Conservation (phyloP, 129 eudicot species). For the Oenanthe sinensis region DNA sequence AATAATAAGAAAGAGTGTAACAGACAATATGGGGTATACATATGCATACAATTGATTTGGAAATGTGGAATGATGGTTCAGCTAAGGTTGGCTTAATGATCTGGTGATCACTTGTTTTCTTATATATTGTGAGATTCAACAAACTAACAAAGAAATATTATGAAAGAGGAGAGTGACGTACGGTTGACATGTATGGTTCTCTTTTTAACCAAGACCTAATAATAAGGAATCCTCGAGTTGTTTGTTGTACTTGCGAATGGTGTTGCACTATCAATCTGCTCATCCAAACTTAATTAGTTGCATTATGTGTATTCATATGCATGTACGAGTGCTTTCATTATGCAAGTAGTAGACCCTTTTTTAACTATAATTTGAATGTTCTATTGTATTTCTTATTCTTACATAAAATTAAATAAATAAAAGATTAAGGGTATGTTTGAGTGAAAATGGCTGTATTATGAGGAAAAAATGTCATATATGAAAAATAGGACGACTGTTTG, state of each 20-base stretch:
- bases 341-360: too few relatives aligned
- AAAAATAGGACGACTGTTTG: too few relatives aligned
- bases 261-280: neutral
- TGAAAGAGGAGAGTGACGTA: neutral
- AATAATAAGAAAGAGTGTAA: neutral
- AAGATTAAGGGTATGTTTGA: too few relatives aligned
- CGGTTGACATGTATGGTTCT: neutral
- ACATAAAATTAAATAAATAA: too few relatives aligned
- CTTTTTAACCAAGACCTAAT: neutral
- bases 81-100: neutral
- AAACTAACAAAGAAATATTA: neutral
- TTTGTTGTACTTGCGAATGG: neutral
- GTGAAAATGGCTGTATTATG: too few relatives aligned
- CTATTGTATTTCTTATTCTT: too few relatives aligned
- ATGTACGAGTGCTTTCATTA: too few relatives aligned
- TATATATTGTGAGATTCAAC: neutral
- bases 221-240: constrained; percentile 18
- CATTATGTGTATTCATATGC: neutral
- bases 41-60: neutral
- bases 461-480: too few relatives aligned
- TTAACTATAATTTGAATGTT: too few relatives aligned
- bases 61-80: too few relatives aligned
- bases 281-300: constrained; percentile 3
- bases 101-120: neutral
- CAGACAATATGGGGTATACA: neutral